Evolutionary conservation across 345 rosid species (phyloP).

Genomic region (Arabis alpina): DNA sequence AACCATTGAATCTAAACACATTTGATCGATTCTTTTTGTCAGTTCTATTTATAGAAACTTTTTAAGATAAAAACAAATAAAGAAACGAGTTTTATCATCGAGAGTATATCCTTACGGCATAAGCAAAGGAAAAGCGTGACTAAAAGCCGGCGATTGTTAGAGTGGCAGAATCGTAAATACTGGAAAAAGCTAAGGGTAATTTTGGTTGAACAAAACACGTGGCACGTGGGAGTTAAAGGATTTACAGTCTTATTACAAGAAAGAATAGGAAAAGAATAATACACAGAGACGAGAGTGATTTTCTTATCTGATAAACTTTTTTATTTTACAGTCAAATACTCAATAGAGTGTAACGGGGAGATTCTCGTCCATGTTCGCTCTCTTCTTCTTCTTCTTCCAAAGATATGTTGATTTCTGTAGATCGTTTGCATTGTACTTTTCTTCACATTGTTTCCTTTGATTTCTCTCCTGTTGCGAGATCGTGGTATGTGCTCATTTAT

Average conservation of each 20-base stretch:
- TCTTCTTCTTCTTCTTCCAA: conserved; percentile 34
- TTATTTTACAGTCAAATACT: conserved; percentile 32
- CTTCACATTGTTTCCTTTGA: conserved; percentile 13
- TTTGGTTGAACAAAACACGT: conserved; percentile 22
- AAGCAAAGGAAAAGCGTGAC: conserved; percentile 44
- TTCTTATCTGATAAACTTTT: background rate
- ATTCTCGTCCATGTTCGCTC: conserved; percentile 35
- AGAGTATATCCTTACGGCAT: conserved; percentile 35
- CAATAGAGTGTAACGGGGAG: conserved; percentile 44
- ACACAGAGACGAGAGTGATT: conserved; percentile 13
- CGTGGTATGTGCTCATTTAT: background rate
- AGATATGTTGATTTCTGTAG: conserved; percentile 1
- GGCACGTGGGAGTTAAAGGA: conserved; percentile 29
- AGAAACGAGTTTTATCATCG: background rate
- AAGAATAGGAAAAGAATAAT: too few species aligned
- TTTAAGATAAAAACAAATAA: background rate
- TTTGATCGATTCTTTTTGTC: background rate
- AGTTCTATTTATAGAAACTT: background rate
- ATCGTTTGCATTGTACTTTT: conserved; percentile 35
- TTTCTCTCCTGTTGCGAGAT: background rate
- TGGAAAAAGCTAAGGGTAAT: background rate
- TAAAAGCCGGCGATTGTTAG: conserved; percentile 41
- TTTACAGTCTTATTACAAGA: conserved; percentile 18
- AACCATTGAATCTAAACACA: too few species aligned
- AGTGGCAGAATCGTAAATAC: conserved; percentile 35